phyloP scores from a whole-genome alignment of 805 yeast species.

The Yueomyces sp. region DNA sequence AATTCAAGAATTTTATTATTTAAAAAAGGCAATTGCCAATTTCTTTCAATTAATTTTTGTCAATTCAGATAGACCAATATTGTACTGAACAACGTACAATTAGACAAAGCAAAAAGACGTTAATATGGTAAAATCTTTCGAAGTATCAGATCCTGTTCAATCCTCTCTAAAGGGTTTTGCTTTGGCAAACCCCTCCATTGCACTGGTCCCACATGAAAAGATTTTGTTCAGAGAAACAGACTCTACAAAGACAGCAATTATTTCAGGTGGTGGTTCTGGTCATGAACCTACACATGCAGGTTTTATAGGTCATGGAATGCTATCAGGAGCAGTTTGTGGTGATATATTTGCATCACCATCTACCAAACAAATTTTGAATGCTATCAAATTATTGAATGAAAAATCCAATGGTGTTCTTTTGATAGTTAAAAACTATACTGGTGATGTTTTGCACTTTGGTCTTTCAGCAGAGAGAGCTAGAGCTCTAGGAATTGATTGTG shows the following conservation, averaged over 20 bases:
- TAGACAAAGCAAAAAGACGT: no score
- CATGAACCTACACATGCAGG: constrained; percentile 95
- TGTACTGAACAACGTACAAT: no score
- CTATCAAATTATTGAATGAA: constrained; percentile 30
- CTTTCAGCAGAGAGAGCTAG: constrained; percentile 81
- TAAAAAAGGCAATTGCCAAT: no score
- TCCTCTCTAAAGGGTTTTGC: constrained; percentile 28
- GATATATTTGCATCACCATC: constrained; percentile 89
- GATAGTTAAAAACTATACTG: constrained; percentile 86
- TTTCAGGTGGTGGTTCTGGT: constrained; percentile 93
- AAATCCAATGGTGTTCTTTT: constrained; percentile 47
- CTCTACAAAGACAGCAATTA: constrained; percentile 46
- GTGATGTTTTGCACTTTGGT: constrained; percentile 88
- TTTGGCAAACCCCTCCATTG: constrained; percentile 25
- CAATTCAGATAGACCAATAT: no score
- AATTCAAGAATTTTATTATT: no score
- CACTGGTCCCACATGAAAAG: constrained; percentile 26
- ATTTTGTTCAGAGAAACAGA: constrained; percentile 24
- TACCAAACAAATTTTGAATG: constrained; percentile 74
- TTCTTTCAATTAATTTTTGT: no score
- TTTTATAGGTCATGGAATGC: constrained; percentile 69
- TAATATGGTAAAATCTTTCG: constrained; percentile 23
- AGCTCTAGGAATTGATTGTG: constrained; percentile 58
- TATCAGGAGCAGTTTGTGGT: constrained; percentile 85
- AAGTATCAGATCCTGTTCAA: constrained; percentile 26